Evolutionary conservation across 202 grass and related monocot genomes (phyloP).

Genomic region (Panicum virgatum): DNA sequence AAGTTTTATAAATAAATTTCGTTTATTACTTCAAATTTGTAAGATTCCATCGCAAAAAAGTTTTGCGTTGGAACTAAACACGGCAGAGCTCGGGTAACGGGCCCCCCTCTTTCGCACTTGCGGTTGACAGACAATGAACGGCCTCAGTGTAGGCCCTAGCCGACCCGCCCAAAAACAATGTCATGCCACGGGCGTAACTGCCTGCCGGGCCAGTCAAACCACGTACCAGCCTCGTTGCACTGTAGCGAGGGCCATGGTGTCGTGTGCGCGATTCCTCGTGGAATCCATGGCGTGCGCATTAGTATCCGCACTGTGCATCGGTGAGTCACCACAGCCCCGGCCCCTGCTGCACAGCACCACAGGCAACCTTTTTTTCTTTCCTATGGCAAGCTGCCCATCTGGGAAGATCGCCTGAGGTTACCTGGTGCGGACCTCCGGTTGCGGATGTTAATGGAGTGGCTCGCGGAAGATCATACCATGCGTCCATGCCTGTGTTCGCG

Average conservation of each 20-base stretch:
- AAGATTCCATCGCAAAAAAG: no score
- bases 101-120: constrained; percentile 19
- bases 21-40: no score
- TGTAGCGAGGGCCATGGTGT: not conserved
- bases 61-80: no score
- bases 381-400: not conserved
- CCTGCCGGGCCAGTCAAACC: constrained; percentile 21
- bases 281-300: constrained; percentile 16
- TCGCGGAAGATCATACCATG: not conserved
- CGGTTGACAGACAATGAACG: not conserved
- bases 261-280: not conserved
- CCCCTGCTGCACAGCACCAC: constrained; percentile 20
- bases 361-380: not conserved
- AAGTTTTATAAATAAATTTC: no score
- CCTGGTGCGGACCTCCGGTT: not conserved
- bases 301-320: not conserved
- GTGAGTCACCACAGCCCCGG: constrained; percentile 16
- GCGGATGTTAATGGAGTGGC: not conserved
- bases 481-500: not conserved
- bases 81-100: not conserved
- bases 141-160: not conserved
- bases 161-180: not conserved
- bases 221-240: not conserved
- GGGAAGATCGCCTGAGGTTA: not conserved
- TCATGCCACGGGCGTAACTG: not conserved